phyloP scores from a whole-genome alignment of 768 basidiomycete genomes.

The Phanerochaete sordida region DNA sequence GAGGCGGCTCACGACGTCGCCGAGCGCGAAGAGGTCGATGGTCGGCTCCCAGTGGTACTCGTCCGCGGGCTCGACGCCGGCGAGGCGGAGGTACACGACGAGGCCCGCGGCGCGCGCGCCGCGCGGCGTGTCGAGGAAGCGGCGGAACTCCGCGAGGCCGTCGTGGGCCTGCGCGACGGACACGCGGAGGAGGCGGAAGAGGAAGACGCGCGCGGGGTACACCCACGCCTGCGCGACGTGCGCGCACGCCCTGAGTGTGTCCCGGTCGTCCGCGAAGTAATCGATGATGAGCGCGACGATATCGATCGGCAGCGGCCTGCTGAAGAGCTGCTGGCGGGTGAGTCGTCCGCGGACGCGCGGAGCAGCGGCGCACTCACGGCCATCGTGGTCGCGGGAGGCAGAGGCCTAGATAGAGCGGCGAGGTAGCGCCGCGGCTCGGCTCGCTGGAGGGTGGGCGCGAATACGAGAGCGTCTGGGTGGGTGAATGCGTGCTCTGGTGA shows the following conservation, averaged over 20 bases:
- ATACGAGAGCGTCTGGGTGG: not conserved
- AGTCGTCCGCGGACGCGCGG: not conserved
- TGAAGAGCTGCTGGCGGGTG: not conserved
- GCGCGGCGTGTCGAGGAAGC: conserved; percentile 2
- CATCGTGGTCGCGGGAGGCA: not conserved
- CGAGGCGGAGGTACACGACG: not conserved
- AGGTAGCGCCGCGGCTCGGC: no score
- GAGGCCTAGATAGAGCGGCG: no score
- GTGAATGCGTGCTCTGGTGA: not conserved
- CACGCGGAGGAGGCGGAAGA: conserved; percentile 7
- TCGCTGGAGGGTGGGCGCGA: not conserved
- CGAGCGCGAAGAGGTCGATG: conserved; percentile 2
- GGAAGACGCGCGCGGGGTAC: conserved; percentile 3
- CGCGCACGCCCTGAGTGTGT: not conserved
- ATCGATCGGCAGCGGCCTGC: conserved; percentile 1
- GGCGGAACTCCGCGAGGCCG: conserved; percentile 1
- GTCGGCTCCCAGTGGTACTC: conserved; percentile 1
- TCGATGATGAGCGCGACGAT: conserved; percentile 8
- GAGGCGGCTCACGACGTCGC: conserved; percentile 4
- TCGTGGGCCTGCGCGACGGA: not conserved
- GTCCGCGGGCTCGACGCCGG: not conserved
- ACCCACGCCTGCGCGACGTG: conserved; percentile 4
- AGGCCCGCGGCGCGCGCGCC: not conserved
- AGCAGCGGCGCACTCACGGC: not conserved
- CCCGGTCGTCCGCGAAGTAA: conserved; percentile 3